These are phyloP conservation scores for Sporothrix brunneoviolacea DNA, from an alignment of 2,329 filamentous ascomycete genomes.

Conservation along the genomic window DNA sequence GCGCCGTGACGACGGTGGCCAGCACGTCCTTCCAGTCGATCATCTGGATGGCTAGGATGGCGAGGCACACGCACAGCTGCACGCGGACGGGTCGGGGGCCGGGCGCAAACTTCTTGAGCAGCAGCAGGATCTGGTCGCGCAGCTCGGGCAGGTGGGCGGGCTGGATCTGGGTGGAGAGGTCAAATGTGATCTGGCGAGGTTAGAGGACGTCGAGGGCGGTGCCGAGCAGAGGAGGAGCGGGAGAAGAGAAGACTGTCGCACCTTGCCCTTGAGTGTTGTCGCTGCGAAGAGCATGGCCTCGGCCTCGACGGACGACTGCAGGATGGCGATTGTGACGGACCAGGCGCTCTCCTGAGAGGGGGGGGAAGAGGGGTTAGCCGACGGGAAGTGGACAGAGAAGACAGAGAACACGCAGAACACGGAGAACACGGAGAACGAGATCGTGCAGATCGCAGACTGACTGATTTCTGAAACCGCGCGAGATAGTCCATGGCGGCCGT, in stretches of 20 bases:
- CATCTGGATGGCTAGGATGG: conserved; percentile 94
- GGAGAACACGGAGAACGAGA: too few relatives aligned
- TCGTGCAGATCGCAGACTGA: conserved; percentile 34
- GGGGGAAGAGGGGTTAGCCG: conserved; percentile 10
- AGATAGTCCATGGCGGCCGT: conserved; percentile 80
- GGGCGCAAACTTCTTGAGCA: conserved; percentile 73
- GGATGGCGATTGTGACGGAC: conserved; percentile 77
- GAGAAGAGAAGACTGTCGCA: conserved; percentile 34
- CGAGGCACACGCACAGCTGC: conserved; percentile 90
- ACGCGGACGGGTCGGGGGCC: conserved; percentile 81
- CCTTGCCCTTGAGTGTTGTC: conserved; percentile 96
- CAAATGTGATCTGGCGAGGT: conserved; percentile 76
- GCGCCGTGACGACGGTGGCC: conserved; percentile 67
- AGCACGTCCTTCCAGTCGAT: conserved; percentile 91
- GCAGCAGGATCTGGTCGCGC: conserved; percentile 73
- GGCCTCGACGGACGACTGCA: conserved; percentile 72
- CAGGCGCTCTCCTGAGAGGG: conserved; percentile 90
- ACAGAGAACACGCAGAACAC: background rate
- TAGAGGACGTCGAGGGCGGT: conserved; percentile 3
- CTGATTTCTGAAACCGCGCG: conserved; percentile 96
- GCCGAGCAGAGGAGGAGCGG: background rate
- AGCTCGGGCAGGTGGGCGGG: conserved; percentile 66
- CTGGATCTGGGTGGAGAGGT: conserved; percentile 78
- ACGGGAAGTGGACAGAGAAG: background rate
- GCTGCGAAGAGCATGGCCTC: conserved; percentile 93